Percentiles rank a stretch among this genome's conserved stretches.
Evolutionary conservation across 2,329 filamentous ascomycete species (phyloP).

Genomic region (Botryotinia globosa): DNA sequence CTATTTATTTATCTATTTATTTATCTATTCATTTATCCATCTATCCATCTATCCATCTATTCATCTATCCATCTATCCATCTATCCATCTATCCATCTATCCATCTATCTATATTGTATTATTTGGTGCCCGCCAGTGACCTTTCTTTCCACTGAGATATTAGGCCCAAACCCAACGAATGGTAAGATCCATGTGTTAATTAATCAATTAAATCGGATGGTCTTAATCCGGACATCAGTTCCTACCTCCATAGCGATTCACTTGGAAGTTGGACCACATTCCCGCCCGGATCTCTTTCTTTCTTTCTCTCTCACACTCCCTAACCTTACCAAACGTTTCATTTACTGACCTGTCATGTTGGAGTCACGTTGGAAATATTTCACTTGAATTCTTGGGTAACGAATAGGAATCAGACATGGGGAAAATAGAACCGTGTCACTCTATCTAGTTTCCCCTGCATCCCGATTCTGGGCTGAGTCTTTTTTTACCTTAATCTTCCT

Average conservation of each 20-base stretch:
- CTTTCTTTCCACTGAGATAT: too few relatives aligned
- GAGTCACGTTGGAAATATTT: background rate
- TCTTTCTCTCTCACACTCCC: background rate
- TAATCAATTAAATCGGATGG: too few relatives aligned
- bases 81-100: too few relatives aligned
- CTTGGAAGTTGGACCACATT: conserved; percentile 5
- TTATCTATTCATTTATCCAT: too few relatives aligned
- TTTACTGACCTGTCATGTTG: background rate
- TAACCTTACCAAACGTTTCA: background rate
- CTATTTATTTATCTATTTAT: too few relatives aligned
- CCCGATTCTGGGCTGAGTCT: conserved; percentile 5
- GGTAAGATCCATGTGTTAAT: too few relatives aligned
- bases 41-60: too few relatives aligned
- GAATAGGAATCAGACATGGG: background rate
- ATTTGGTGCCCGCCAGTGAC: too few relatives aligned
- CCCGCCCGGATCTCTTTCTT: background rate
- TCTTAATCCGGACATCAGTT: too few relatives aligned
- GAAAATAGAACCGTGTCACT: background rate
- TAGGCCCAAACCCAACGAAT: too few relatives aligned
- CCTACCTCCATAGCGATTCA: background rate
- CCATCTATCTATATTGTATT: too few relatives aligned
- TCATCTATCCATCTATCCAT: too few relatives aligned
- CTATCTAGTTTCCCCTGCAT: conserved; percentile 9
- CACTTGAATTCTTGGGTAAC: background rate
- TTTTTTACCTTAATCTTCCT: conserved; percentile 12